Conservation (phyloP, 768 basidiomycete genomes). For the Crassisporium funariophilum region DNA sequence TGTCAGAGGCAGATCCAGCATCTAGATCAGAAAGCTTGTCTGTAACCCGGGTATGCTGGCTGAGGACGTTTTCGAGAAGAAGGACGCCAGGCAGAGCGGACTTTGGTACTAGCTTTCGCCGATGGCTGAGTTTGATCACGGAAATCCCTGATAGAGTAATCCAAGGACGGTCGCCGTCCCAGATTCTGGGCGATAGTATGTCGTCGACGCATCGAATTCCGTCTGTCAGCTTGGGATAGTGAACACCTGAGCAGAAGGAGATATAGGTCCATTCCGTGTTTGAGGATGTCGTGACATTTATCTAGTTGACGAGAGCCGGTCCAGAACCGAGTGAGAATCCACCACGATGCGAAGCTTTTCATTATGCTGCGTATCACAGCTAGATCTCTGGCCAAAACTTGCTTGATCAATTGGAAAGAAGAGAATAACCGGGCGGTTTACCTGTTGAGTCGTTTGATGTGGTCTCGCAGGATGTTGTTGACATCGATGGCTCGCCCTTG, state of each 20-base stretch:
- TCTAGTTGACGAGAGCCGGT: conserved; percentile 13
- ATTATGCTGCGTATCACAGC: conserved; percentile 18
- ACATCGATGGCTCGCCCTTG: conserved; percentile 25
- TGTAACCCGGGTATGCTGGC: no score
- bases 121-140: not conserved
- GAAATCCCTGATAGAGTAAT: not conserved
- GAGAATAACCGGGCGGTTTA: no score
- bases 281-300: conserved; percentile 20
- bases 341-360: conserved; percentile 18
- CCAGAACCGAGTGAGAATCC: conserved; percentile 17
- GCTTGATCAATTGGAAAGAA: not conserved
- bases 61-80: not conserved
- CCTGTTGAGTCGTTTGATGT: conserved; percentile 20
- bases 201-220: not conserved
- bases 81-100: not conserved
- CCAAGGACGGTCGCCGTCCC: not conserved
- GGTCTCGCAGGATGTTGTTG: conserved; percentile 20
- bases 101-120: not conserved
- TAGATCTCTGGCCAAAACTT: conserved; percentile 11
- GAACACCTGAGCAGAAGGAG: conserved; percentile 19
- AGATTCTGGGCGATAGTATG: not conserved
- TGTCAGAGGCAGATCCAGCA: no score
- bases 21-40: no score
- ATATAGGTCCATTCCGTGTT: conserved; percentile 21
- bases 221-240: conserved; percentile 9